Percentiles rank a stretch among this genome's conserved stretches.
Evolutionary conservation across 2,329 filamentous ascomycete species (phyloP).

Genomic region (Penicillium sp.): DNA sequence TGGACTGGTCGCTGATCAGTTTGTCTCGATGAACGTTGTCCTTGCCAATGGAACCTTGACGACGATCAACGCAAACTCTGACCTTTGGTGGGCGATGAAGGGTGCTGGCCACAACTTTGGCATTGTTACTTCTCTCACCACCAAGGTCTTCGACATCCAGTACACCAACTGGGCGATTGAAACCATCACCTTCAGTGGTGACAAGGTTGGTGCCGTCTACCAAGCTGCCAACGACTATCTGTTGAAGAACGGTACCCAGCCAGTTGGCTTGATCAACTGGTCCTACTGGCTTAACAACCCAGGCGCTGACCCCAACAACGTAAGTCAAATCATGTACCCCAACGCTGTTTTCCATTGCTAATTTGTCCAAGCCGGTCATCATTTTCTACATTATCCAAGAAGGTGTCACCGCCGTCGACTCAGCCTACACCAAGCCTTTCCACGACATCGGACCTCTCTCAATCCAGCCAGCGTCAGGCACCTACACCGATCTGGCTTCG

Average conservation of each 20-base stretch:
- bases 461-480: slow-evolving; percentile 38
- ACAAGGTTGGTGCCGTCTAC: slow-evolving; percentile 55
- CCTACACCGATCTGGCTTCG: slow-evolving; percentile 49
- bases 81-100: slow-evolving; percentile 60
- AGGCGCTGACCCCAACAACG: slow-evolving; percentile 28
- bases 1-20: slow-evolving; percentile 57
- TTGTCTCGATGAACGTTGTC: slow-evolving; percentile 55
- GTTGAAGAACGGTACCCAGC: slow-evolving; percentile 47
- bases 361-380: slow-evolving; percentile 29
- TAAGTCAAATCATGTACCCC: slow-evolving; percentile 6
- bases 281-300: slow-evolving; percentile 36
- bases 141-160: slow-evolving; percentile 51
- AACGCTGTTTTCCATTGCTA: background rate
- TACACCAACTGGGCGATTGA: slow-evolving; percentile 42
- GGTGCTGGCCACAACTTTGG: slow-evolving; percentile 64
- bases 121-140: slow-evolving; percentile 53
- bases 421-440: slow-evolving; percentile 49
- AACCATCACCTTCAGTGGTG: slow-evolving; percentile 50
- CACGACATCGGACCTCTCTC: slow-evolving; percentile 44
- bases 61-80: slow-evolving; percentile 45
- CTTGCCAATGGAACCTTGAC: slow-evolving; percentile 51
- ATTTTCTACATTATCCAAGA: slow-evolving; percentile 37
- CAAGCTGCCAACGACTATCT: slow-evolving; percentile 50
- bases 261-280: slow-evolving; percentile 53
- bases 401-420: slow-evolving; percentile 43